A percentile compares a stretch with the other conserved stretches of the same genome.
phyloP scores from a whole-genome alignment of 192 early-diverging fungal genomes.

The Backusella liffmaniae region DNA sequence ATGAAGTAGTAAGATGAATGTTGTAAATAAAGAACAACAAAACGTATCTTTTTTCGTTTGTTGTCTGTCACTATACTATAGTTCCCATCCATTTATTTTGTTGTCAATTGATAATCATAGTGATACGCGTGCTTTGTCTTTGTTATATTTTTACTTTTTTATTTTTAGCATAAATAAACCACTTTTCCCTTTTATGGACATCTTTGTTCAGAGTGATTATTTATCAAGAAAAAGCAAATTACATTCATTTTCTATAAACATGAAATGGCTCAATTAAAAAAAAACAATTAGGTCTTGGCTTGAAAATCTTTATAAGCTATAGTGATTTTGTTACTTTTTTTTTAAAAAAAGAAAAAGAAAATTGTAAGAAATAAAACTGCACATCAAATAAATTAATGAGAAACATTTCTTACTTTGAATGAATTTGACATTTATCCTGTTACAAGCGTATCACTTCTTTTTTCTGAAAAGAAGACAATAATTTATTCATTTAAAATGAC shows the following conservation, averaged over 20 bases:
- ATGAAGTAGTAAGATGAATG: too few species aligned
- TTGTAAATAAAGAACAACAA: too few species aligned
- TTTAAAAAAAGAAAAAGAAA: too few species aligned
- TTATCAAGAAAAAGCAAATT: too few species aligned
- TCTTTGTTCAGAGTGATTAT: background rate
- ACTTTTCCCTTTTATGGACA: background rate
- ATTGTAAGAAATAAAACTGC: background rate
- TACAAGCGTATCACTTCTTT: background rate
- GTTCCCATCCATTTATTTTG: background rate
- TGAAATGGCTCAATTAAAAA: too few species aligned
- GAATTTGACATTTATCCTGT: background rate
- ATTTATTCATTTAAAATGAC: too few species aligned
- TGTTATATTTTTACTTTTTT: background rate
- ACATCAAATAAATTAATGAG: background rate
- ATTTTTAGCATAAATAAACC: background rate
- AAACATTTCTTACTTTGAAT: background rate
- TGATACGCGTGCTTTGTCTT: background rate
- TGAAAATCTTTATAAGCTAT: too few species aligned
- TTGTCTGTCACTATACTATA: background rate
- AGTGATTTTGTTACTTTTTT: too few species aligned
- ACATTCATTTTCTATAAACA: too few species aligned
- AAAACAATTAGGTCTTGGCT: too few species aligned
- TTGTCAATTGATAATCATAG: background rate
- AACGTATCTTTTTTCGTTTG: background rate
- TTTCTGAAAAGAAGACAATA: background rate